Evolutionary conservation across 2,329 filamentous ascomycete genomes (phyloP), one percentile per base, ranked within the genome.

Genomic region (Diaporthe caulivora): DNA sequence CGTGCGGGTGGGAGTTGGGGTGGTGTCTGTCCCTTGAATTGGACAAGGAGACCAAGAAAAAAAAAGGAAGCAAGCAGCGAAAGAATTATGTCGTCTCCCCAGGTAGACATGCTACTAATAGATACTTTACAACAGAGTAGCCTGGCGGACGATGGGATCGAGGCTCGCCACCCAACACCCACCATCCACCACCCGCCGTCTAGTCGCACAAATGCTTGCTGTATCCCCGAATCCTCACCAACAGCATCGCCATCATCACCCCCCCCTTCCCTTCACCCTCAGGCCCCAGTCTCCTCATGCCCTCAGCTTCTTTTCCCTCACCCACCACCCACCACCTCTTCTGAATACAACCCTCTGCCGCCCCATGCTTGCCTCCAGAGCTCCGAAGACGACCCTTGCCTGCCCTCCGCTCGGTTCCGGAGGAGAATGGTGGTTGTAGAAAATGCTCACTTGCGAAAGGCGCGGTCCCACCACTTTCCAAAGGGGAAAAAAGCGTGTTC

Each of bases 81-180:
- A 68, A 57, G 34, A 44, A 47, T 47, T 31, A 51, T 64, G 49
- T 24, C 55, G 44, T 51, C 55, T 73, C 34, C 54, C 40, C 10
- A 69, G 60, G 31, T 57, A 54, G 65, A 73, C 47, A 70, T 29
- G 57, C 71, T 70, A 55, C 65, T 47, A 70, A 58, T 64, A 57
- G 26, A 70, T 60, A 64, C 37, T 37, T 57, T 51, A 37, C n/a
- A 72, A 60, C 26, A 47, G 54, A 64, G 65, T 49, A 17, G 71
- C 26, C 58, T 62, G 40, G 17, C 26, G 54, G 24, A 54, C 11
- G 37, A 10, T 40, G 37, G 37, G 37, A 40, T 40, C 24, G n/a
- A 64, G 29, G 24, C 54, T 62, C 49, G 53, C 40, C 21, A 29
- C 51, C 71, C 55, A 70, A n/a, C n/a, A n/a, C n/a, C n/a, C n/a